Conservation (phyloP, 371 early-diverging fungal genomes). For the Apophysomyces elegans region DNA sequence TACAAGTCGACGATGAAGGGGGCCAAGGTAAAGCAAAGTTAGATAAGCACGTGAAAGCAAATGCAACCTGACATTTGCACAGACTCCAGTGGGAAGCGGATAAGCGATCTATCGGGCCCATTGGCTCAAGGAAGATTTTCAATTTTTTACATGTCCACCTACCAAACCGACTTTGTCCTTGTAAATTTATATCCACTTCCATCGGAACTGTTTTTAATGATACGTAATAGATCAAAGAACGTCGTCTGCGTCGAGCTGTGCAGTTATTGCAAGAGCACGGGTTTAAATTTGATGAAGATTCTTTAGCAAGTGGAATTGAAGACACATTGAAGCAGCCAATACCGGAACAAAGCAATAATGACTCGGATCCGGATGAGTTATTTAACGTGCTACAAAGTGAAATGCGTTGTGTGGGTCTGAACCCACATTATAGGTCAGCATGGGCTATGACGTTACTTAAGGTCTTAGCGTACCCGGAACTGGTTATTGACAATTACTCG, state of each 20-base stretch:
- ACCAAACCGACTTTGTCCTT: conserved; percentile 77
- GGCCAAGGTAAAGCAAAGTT: conserved; percentile 56
- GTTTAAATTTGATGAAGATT: conserved; percentile 58
- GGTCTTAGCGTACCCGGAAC: conserved; percentile 68
- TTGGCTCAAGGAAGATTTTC: conserved; percentile 70
- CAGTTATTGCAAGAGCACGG: conserved; percentile 55
- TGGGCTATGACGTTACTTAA: conserved; percentile 70
- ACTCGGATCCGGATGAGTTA: not conserved
- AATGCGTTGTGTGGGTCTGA: conserved; percentile 69
- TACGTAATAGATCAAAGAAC: conserved; percentile 61
- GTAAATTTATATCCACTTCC: conserved; percentile 37
- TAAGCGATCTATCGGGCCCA: conserved; percentile 72
- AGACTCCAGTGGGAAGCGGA: conserved; percentile 74
- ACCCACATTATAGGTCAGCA: conserved; percentile 47
- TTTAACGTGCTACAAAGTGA: conserved; percentile 50
- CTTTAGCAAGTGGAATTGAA: conserved; percentile 31
- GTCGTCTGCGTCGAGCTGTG: conserved; percentile 60
- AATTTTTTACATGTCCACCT: conserved; percentile 74
- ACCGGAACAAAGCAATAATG: not conserved
- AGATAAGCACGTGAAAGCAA: not conserved
- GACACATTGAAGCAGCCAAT: conserved; percentile 23
- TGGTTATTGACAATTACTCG: conserved; percentile 33
- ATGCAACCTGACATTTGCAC: not conserved
- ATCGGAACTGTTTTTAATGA: not conserved
- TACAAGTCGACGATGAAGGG: conserved; percentile 74